Evolutionary conservation across 2,329 filamentous ascomycete genomes (phyloP).

Genomic region (Escovopsis sp.): DNA sequence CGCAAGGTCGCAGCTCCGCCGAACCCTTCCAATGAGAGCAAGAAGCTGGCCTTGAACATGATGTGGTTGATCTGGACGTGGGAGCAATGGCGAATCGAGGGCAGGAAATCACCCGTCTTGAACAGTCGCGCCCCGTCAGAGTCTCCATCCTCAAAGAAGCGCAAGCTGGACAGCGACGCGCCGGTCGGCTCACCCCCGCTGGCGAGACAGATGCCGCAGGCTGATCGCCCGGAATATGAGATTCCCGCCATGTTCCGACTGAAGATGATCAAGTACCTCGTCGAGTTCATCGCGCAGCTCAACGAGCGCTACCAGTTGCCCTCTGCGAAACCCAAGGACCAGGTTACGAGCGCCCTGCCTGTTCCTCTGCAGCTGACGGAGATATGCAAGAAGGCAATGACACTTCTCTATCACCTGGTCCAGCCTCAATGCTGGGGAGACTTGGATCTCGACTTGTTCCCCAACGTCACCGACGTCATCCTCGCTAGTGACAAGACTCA

Average conservation of each 20-base stretch:
- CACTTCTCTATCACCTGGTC: slow-evolving; percentile 68
- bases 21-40: slow-evolving; percentile 78
- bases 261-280: slow-evolving; percentile 85
- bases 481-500: slow-evolving; percentile 66
- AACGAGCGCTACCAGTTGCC: slow-evolving; percentile 72
- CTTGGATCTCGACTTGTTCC: slow-evolving; percentile 79
- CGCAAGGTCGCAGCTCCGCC: slow-evolving; percentile 75
- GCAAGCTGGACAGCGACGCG: slow-evolving; percentile 54
- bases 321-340: slow-evolving; percentile 50
- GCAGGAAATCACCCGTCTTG: slow-evolving; percentile 23
- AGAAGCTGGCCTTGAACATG: slow-evolving; percentile 79
- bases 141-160: slow-evolving; percentile 61
- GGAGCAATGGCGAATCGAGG: slow-evolving; percentile 71
- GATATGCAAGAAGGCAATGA: slow-evolving; percentile 71
- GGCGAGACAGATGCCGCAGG: slow-evolving; percentile 22
- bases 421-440: slow-evolving; percentile 85
- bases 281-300: slow-evolving; percentile 85
- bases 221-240: slow-evolving; percentile 49
- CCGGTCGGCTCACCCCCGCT: slow-evolving; percentile 40
- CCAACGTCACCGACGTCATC: slow-evolving; percentile 77
- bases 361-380: slow-evolving; percentile 49
- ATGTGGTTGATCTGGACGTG: slow-evolving; percentile 85
- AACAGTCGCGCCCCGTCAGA: slow-evolving; percentile 34
- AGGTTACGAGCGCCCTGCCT: slow-evolving; percentile 27
- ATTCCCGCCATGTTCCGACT: slow-evolving; percentile 53